phyloP scores from a whole-genome alignment of 768 basidiomycete genomes.

The Phylloporus arenicola region DNA sequence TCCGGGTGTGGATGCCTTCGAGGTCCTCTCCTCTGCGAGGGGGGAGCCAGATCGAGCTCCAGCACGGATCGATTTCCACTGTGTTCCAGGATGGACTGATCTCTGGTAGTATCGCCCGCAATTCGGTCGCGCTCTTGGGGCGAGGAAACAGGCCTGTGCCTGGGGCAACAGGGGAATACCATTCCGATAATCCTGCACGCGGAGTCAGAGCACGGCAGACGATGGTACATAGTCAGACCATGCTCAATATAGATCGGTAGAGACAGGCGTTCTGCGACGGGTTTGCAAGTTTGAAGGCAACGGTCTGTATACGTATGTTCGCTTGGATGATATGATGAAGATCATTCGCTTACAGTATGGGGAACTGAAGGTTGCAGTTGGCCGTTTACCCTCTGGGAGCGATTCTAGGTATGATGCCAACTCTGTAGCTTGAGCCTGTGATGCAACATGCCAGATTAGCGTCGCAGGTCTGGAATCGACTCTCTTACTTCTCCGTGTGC shows the following conservation, averaged over 20 bases:
- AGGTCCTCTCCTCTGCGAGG: conserved; percentile 71
- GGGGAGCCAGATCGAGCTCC: conserved; percentile 63
- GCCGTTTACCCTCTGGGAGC: conserved; percentile 59
- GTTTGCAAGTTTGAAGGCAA: conserved; percentile 77
- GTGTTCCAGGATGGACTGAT: conserved; percentile 63
- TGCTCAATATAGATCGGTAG: conserved; percentile 78
- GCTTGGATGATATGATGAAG: background rate
- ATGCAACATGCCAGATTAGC: background rate
- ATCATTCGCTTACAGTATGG: conserved; percentile 61
- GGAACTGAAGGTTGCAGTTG: conserved; percentile 78
- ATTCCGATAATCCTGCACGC: conserved; percentile 59
- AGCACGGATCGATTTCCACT: conserved; percentile 56
- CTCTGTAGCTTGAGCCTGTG: conserved; percentile 67
- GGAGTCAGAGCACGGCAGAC: conserved; percentile 6
- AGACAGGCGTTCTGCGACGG: conserved; percentile 53
- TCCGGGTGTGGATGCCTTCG: conserved; percentile 55
- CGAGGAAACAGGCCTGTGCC: conserved; percentile 74
- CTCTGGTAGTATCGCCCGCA: conserved; percentile 48
- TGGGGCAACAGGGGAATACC: conserved; percentile 68
- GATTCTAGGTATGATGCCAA: conserved; percentile 58
- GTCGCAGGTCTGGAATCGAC: background rate
- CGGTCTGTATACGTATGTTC: conserved; percentile 48
- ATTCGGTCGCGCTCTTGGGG: conserved; percentile 49
- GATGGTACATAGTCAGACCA: conserved; percentile 36
- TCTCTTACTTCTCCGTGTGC: conserved; percentile 57